Base-by-base conservation (phyloP, 108 stramenopile genomes). In the Skeletonema marinoi region DNA sequence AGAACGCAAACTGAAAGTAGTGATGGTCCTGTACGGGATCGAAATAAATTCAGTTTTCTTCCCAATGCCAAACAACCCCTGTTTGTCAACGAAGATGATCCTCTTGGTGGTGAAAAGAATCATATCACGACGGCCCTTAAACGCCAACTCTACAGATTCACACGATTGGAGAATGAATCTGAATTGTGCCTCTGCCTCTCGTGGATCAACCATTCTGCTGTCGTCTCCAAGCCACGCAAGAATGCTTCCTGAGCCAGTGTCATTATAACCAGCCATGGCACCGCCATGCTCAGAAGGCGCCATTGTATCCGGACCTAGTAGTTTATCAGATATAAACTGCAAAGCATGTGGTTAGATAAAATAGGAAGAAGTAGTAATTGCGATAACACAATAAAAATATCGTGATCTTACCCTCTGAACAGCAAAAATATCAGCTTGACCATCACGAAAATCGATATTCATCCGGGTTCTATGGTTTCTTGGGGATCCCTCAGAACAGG, bases 111-210 rank as follows among this genome's bases (percentile, higher is more conserved):
- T 90, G 32, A 88, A 78, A 39, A 91, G 50, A 10, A 87, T 71
- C 54, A 89, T 70, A 50, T 88, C 90, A 44, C 88, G 76, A 12
- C 83, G 78, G 11, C 88, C 88, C 59, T 71, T 77, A 54, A 89
- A 91, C 25, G 87, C 88, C 41, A 89, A 58, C 50, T 91, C 88
- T 1, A 91, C 84, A n/a, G 72, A 70, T 66, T 91, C 90, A 60
- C 84, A 86, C 1, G 62, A 73, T 60, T 86, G 83, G 1, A 91
- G 65, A 25, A 89, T 74, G 6, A 68, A 38, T 59, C 83, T 78
- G 62, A 83, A 84, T 54, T 85, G 35, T 12, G 51, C 68, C 51
- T 88, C 81, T n/a, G 88, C 86, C 25, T 83, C 81, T 0, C 54
- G 35, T 3, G 88, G 77, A 68, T 88, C 87, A 48, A 87, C 54